These are phyloP conservation scores for Ramaria rubella DNA, from an alignment of 768 basidiomycete species.

Conservation along the genomic window DNA sequence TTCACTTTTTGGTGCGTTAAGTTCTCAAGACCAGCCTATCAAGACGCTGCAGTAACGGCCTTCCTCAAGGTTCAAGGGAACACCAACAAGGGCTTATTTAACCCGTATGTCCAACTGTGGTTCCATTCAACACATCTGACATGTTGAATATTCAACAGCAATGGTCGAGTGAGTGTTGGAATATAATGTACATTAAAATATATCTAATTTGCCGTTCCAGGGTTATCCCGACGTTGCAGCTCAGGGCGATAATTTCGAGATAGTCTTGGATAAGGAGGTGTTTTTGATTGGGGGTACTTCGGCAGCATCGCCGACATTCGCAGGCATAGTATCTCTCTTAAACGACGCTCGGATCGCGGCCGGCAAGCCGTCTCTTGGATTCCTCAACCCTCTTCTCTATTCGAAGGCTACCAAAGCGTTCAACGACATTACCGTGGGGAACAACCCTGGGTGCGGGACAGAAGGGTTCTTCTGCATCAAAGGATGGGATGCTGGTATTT, in stretches of 20 bases:
- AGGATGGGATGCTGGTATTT: constrained; percentile 56
- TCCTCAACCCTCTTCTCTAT: constrained; percentile 62
- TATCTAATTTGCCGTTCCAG: background rate
- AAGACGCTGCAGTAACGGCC: background rate
- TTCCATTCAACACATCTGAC: background rate
- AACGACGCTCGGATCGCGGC: constrained; percentile 53
- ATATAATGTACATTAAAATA: background rate
- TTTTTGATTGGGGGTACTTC: background rate
- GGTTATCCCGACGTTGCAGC: constrained; percentile 2
- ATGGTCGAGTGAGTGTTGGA: constrained; percentile 5
- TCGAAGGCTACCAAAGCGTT: constrained; percentile 30
- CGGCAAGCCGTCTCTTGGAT: constrained; percentile 44
- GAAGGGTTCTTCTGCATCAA: constrained; percentile 40
- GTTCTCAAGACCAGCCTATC: constrained; percentile 5
- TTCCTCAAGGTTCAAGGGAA: constrained; percentile 1
- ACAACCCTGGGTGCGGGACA: constrained; percentile 57
- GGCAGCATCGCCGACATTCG: constrained; percentile 36
- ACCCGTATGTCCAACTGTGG: background rate
- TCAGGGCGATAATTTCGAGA: background rate
- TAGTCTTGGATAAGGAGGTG: background rate
- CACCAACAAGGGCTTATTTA: constrained; percentile 1
- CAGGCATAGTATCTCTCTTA: constrained; percentile 37
- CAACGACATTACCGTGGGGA: constrained; percentile 55
- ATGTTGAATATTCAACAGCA: background rate
- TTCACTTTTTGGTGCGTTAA: background rate